Percentiles rank a stretch among this genome's conserved stretches.
phyloP scores from a whole-genome alignment of 2,329 filamentous ascomycete genomes.

The Clathrospora elynae region DNA sequence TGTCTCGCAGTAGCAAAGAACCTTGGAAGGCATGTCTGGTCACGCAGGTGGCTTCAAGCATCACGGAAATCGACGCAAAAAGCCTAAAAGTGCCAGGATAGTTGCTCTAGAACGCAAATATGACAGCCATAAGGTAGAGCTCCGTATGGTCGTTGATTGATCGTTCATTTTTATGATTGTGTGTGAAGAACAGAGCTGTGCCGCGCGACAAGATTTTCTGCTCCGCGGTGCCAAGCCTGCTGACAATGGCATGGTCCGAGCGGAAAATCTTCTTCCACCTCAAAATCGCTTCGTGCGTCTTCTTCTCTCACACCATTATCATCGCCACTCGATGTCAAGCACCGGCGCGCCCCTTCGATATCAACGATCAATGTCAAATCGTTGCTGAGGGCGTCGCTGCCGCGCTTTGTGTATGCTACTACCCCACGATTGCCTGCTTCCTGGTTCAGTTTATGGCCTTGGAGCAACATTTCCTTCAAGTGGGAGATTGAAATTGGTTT shows the following conservation, averaged over 20 bases:
- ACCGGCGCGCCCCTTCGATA: conserved; percentile 8
- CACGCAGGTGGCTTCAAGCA: conserved; percentile 48
- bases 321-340: not conserved
- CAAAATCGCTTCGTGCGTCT: conserved; percentile 9
- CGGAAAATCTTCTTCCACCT: conserved; percentile 17
- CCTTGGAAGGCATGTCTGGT: conserved; percentile 39
- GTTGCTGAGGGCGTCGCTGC: conserved; percentile 19
- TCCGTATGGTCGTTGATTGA: conserved; percentile 53
- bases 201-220: conserved; percentile 26
- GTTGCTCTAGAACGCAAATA: conserved; percentile 53
- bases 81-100: conserved; percentile 46
- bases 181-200: conserved; percentile 37
- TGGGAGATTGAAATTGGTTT: conserved; percentile 58
- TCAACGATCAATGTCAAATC: conserved; percentile 25
- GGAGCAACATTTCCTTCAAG: conserved; percentile 57
- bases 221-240: conserved; percentile 22
- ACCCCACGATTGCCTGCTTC: conserved; percentile 59
- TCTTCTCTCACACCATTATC: conserved; percentile 14
- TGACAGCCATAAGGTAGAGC: conserved; percentile 51
- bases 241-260: conserved; percentile 23
- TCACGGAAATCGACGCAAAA: conserved; percentile 39
- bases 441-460: conserved; percentile 53
- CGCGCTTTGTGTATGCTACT: conserved; percentile 12
- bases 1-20: no score
- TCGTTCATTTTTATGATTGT: conserved; percentile 51